Evolutionary conservation across 2,329 filamentous ascomycete species (phyloP), one percentile per base, ranked within the genome.

Genomic region (Penicillium sp.): DNA sequence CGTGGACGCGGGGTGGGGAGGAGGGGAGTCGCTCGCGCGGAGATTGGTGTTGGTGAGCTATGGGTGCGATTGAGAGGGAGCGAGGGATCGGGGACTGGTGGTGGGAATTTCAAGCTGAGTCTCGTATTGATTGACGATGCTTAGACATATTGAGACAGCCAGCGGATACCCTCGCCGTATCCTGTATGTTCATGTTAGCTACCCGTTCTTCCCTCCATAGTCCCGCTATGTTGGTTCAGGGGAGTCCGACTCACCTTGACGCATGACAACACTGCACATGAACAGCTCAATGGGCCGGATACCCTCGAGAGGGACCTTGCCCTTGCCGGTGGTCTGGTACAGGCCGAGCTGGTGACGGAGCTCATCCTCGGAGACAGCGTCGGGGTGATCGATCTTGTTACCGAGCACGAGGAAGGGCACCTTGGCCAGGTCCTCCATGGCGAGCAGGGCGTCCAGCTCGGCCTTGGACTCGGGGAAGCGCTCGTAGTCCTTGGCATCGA

Each of bases 301-400:
- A 37, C 92, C 92, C 84, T 97, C 93, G 70, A 95, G 85, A 67
- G 90, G 91, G 65, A 96, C 89, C 86, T 96, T 96, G 80, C 93
- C 93, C 87, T 97, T 97, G 73, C 93, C 93, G 64, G 92, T 97
- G 59, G 93, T 97, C 82, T 98, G 94, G 82, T 96, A 98, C 74
- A 99, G 82, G 66, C 95, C 95, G 62, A 99, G 85, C 79, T 93
- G 91, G 78, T 94, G 90, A 79, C 95, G 88, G 75, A 98, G 86
- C 83, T 97, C 92, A 73, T 98, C 94, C 85, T 99, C 95, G 68
- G 91, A 94, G 58, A 98, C 89, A 66, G 95, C 95, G 71, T 96
- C 91, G 58, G 93, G 93, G 83, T 98, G 93, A 80, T 99, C 95
- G 79, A 99, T 99, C 88, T 99, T 99, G 88, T 99, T 99, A 72